Base-by-base conservation (phyloP, 2,329 filamentous ascomycete genomes). In the Plenodomus tracheiphilus region DNA sequence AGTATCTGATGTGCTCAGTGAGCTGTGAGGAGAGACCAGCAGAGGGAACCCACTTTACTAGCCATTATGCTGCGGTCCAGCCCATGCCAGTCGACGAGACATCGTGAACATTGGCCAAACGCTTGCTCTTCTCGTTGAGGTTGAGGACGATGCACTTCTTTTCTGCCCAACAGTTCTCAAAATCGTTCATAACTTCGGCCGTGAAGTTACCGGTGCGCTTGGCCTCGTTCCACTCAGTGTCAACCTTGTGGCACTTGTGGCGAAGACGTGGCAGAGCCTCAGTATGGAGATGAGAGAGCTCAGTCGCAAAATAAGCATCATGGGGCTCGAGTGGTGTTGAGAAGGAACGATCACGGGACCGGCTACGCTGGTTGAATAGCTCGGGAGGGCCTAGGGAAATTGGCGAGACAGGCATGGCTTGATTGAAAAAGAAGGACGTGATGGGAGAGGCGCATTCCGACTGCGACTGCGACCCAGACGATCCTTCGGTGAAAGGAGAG, bases 221-320 rank as follows among this genome's bases (percentile, higher is more conserved):
- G 48, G 56, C 57, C 39, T 71, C 66, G 36, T 54, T 50, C 66
- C 64, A 73, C 49, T 69, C 68, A 2, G 51, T 59, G 38, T 72
- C 68, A 17, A 74, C 65, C 39, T 69, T 64, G 57, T 62, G 66
- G 18, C 58, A 56, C 34, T 62, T 51, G 48, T 78, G 77, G 28
- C 73, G 73, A 46, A 79, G 71, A 43, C 75, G 74, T 3, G 73
- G 68, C 25, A 77, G 59, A n/a, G 70, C 65, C 46, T 71, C 68
- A 28, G 67, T 66, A 48, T 71, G 72, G 34, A 77, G 54, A 39
- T 75, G 68, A 16, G 68, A 69, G 30, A 74, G 58, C 58, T 73
- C 69, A 3, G 62, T 61, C n/a, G 56, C 56, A 39, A 68, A 70
- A 49, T 70, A 68, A 36, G 64, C 59, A 34, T 66, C 60, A 46